Percentiles rank a stretch among this genome's conserved stretches.
Evolutionary conservation across 257 asterid genomes (phyloP).

Genomic region (Plantago major): DNA sequence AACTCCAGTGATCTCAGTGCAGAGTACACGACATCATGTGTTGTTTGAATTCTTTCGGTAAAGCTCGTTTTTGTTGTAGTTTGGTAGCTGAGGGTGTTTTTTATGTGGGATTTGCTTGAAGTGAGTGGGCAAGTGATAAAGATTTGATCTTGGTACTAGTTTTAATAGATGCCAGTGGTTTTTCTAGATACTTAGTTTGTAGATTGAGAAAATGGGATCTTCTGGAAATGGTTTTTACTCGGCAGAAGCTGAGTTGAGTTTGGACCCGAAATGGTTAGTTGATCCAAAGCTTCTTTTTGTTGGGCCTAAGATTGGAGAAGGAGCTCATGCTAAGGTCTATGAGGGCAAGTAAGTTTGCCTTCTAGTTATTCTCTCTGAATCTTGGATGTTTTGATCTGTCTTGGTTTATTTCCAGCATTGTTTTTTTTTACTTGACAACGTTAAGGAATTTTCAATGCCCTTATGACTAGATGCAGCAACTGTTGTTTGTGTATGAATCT

Average conservation of each 20-base stretch:
- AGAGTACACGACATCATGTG: slow-evolving; percentile 4
- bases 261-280: slow-evolving; percentile 74
- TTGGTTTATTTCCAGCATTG: no score
- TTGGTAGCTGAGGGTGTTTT: slow-evolving; percentile 15
- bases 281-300: slow-evolving; percentile 86
- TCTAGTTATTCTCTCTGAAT: slow-evolving; percentile 18
- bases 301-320: slow-evolving; percentile 94
- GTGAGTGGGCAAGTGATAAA: slow-evolving; percentile 20
- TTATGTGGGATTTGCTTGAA: slow-evolving; percentile 29
- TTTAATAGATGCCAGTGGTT: slow-evolving; percentile 27
- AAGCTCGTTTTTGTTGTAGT: not conserved
- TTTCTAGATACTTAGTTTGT: slow-evolving; percentile 13
- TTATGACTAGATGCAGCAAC: not conserved
- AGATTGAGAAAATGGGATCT: slow-evolving; percentile 57
- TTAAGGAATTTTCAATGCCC: not conserved
- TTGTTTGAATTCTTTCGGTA: not conserved
- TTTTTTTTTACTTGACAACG: no score
- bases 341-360: slow-evolving; percentile 79
- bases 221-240: slow-evolving; percentile 53
- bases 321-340: slow-evolving; percentile 88
- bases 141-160: slow-evolving; percentile 31
- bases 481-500: not conserved
- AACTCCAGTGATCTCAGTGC: slow-evolving; percentile 7
- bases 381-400: not conserved
- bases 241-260: slow-evolving; percentile 41